Percentiles rank a stretch among this genome's conserved stretches.
These are phyloP conservation scores for Scenedesmus sp. DNA, from an alignment of 163 green algal species.

Conservation along the genomic window DNA sequence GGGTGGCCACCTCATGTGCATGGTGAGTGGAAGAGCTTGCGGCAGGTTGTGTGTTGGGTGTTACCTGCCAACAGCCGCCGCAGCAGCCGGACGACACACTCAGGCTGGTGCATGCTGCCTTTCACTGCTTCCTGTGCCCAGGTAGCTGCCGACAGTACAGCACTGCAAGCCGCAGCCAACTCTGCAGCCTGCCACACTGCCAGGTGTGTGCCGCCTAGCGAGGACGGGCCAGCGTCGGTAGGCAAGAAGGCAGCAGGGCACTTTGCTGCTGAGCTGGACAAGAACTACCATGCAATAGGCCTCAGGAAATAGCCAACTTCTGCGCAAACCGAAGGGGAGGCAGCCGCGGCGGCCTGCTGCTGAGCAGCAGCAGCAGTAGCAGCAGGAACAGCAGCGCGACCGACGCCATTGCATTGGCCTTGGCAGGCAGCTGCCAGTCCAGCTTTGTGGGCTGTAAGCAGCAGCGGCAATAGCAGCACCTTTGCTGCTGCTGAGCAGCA, in stretches of 20 bases:
- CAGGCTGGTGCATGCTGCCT: not conserved
- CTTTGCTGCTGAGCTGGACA: constrained; percentile 39
- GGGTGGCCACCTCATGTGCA: too few species aligned
- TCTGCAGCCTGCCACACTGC: not conserved
- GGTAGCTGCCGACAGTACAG: constrained; percentile 1
- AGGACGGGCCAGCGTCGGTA: not conserved
- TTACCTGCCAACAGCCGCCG: too few species aligned
- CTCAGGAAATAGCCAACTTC: constrained; percentile 29
- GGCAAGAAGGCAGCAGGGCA: constrained; percentile 7
- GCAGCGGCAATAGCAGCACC: too few species aligned
- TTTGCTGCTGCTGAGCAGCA: too few species aligned
- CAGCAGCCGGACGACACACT: too few species aligned
- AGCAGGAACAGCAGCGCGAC: not conserved
- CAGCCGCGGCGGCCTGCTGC: too few species aligned
- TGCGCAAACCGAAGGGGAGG: too few species aligned
- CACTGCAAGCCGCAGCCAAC: constrained; percentile 11
- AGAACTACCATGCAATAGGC: constrained; percentile 42
- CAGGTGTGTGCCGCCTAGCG: not conserved
- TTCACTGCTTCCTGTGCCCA: not conserved
- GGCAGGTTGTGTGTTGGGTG: too few species aligned
- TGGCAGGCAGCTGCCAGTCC: too few species aligned
- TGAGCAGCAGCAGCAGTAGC: not conserved
- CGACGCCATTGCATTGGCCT: too few species aligned
- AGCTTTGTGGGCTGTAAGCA: too few species aligned
- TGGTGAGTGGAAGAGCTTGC: too few species aligned